Evolutionary conservation across 1,284 basidiomycete species (phyloP).

Genomic region (Spongispora temasekensis): DNA sequence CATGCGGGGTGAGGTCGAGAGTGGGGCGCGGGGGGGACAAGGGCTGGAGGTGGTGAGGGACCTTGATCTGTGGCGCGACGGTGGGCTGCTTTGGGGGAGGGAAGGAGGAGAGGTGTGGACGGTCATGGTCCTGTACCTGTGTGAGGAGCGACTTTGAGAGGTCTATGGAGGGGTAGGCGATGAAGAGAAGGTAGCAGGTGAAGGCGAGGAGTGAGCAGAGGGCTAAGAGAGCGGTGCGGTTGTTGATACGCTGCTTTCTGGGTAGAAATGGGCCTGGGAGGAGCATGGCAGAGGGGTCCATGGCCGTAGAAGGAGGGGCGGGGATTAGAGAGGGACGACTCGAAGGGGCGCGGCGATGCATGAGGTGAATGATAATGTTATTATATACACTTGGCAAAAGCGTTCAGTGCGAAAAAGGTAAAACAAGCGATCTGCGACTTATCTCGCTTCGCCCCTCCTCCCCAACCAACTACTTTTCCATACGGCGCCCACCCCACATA

Average conservation of each 20-base stretch:
- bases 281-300: constrained; percentile 6
- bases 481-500: too few relatives aligned
- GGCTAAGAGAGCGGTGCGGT: constrained; percentile 53
- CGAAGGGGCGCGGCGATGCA: constrained; percentile 33
- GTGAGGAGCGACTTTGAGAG: constrained; percentile 42
- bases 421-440: too few relatives aligned
- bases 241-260: constrained; percentile 32
- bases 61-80: constrained; percentile 34
- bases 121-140: constrained; percentile 24
- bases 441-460: too few relatives aligned
- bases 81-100: constrained; percentile 6
- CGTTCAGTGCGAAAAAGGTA: background rate
- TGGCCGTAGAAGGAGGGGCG: rapidly evolving
- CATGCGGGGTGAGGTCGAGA: constrained; percentile 49
- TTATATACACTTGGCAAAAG: background rate
- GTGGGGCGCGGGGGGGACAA: constrained; percentile 35
- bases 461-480: too few relatives aligned
- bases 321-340: constrained; percentile 18
- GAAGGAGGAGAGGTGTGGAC: constrained; percentile 22
- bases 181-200: constrained; percentile 54
- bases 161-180: constrained; percentile 44
- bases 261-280: constrained; percentile 25
- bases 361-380: background rate
- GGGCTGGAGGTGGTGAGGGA: constrained; percentile 18
- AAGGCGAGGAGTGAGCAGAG: constrained; percentile 51